Evolutionary conservation across 345 rosid species (phyloP).

Genomic region (Barbarea vulgaris): DNA sequence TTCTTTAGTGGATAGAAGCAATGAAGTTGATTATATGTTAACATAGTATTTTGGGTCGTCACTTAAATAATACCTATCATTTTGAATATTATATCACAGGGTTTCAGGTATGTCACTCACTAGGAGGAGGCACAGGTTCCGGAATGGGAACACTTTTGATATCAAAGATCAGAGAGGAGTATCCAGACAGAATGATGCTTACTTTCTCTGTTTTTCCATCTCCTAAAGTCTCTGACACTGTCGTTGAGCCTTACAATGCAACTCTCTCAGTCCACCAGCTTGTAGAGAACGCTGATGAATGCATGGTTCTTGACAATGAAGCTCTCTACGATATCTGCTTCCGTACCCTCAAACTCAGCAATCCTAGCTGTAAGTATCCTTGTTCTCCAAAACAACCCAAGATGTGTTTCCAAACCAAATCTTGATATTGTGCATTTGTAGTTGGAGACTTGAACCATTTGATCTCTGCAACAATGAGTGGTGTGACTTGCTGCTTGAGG

Average conservation of each 20-base stretch:
- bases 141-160: constrained; percentile 34
- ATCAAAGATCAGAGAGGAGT: constrained; percentile 33
- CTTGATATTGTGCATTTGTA: not conserved
- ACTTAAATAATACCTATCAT: not conserved
- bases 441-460: constrained; percentile 37
- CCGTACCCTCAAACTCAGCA: constrained; percentile 34
- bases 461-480: constrained; percentile 33
- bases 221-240: constrained; percentile 34
- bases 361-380: constrained; percentile 28
- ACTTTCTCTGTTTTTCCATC: constrained; percentile 36
- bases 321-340: constrained; percentile 31
- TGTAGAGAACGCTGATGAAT: constrained; percentile 34
- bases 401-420: not conserved
- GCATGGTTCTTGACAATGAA: constrained; percentile 35
- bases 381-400: not conserved
- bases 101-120: constrained; percentile 34
- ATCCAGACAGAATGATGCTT: constrained; percentile 37
- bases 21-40: not conserved
- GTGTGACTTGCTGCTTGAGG: constrained; percentile 32
- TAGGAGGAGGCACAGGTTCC: constrained; percentile 33
- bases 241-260: constrained; percentile 34
- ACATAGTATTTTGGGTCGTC: not conserved
- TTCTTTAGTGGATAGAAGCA: not conserved
- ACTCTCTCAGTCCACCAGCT: constrained; percentile 33
- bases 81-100: constrained; percentile 9